Percentiles rank a stretch among this genome's conserved stretches.
Conservation (phyloP, 2,329 filamentous ascomycete genomes). For the Beauveria caledonica region DNA sequence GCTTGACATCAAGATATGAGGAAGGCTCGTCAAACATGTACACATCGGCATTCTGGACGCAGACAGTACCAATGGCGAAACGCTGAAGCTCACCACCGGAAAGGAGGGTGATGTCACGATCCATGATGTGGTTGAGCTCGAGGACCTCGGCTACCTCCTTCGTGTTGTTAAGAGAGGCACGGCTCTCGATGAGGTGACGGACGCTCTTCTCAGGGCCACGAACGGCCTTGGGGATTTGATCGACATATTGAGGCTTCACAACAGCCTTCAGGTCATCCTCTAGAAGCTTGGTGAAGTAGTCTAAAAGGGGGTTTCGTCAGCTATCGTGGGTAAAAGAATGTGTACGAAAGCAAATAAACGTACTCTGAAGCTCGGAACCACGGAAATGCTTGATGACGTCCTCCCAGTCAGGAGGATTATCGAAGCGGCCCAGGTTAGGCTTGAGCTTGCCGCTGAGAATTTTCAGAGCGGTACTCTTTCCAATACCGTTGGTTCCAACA, state of each 20-base stretch:
- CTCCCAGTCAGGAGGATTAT: constrained; percentile 98
- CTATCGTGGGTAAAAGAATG: neutral
- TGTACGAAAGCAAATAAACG: constrained; percentile 23
- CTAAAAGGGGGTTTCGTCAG: constrained; percentile 27
- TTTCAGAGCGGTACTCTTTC: constrained; percentile 99
- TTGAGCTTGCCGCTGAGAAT: constrained; percentile 98
- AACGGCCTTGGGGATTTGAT: constrained; percentile 92
- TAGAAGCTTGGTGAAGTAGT: constrained; percentile 97
- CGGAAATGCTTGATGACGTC: constrained; percentile 98
- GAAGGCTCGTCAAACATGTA: constrained; percentile 99
- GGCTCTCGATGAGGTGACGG: constrained; percentile 65
- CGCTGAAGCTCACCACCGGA: constrained; percentile 97
- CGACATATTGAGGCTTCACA: constrained; percentile 98
- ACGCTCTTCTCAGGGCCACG: constrained; percentile 75
- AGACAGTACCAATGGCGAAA: constrained; percentile 93
- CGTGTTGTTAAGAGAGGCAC: constrained; percentile 68
- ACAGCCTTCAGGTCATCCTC: constrained; percentile 97
- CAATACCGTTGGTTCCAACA: constrained; percentile 99
- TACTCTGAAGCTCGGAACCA: constrained; percentile 94
- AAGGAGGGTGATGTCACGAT: constrained; percentile 81
- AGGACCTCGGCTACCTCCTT: constrained; percentile 76
- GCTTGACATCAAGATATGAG: constrained; percentile 98
- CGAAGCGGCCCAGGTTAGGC: constrained; percentile 89
- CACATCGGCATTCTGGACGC: constrained; percentile 90
- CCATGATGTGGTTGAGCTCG: constrained; percentile 80